Evolutionary conservation across 163 green algal genomes (phyloP), one percentile per base, ranked within the genome.

Genomic region (Volvox carteri): DNA sequence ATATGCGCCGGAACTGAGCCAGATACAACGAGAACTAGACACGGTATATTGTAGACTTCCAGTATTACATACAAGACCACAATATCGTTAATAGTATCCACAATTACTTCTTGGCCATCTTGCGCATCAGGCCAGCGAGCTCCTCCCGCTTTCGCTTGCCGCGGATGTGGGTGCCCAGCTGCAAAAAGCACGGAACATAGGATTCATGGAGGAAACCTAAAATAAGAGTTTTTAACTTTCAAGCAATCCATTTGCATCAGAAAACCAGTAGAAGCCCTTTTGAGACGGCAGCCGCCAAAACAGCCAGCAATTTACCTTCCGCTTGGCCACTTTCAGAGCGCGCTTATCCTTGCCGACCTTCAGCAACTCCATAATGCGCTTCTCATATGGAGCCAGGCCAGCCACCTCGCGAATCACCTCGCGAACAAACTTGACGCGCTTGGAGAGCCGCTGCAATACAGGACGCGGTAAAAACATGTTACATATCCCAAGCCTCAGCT

Each of bases 331-430:
- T 95, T 99, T 99, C 58, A 99, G 95, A 0, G 98, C 98, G 78
- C 98, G 96, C 95, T 99, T 99, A 93, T 99, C 98, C 92, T 97
- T 98, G 91, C 98, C 98, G 30, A 99, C 95, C 96, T 99, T 99
- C 42, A 99, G 94, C 88, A 99, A 93, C 95, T 99, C 98, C 84
- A 96, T 96, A 21, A 99, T 94, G 60, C 98, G 96, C 94, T 96
- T 98, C 96, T 99, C 98, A 85, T 99, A 99, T 46, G 98, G 98
- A 23, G 98, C 97, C 83, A 99, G 94, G 48, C 98, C 98, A 72
- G 95, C 96, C 30, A 99, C 98, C 93, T 99, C 98, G 30, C 96
- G 95, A 28, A 99, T 92, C 48, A 99, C 95, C 30, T 97, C 94
- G 70, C 98, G 96, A 70, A 99, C 95, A 77, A 99, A 96, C 92